Conservation (phyloP, 192 early-diverging fungal species). For the Umbelopsis ramanniana region DNA sequence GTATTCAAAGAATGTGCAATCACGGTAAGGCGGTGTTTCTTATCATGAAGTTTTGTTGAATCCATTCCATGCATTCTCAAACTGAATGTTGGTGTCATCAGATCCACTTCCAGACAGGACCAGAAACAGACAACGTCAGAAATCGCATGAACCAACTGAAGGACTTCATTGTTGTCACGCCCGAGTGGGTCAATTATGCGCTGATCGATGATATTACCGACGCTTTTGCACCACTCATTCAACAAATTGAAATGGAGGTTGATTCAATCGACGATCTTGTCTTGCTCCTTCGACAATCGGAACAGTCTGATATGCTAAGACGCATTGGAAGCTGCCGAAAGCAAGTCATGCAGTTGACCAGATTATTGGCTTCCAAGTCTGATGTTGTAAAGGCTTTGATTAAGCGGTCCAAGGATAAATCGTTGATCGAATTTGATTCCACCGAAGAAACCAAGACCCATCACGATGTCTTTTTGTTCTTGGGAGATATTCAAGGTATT, state of each 20-base stretch:
- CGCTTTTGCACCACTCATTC: slow-evolving; percentile 73
- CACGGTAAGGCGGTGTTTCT: slow-evolving; percentile 37
- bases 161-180: slow-evolving; percentile 66
- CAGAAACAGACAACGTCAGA: slow-evolving; percentile 70
- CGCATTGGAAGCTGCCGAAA: slow-evolving; percentile 57
- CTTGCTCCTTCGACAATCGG: slow-evolving; percentile 72
- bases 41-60: not conserved
- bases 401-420: slow-evolving; percentile 57
- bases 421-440: slow-evolving; percentile 11
- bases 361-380: slow-evolving; percentile 53
- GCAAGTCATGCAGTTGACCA: slow-evolving; percentile 50
- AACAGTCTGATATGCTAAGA: slow-evolving; percentile 58
- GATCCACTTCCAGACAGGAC: slow-evolving; percentile 68
- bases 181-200: slow-evolving; percentile 66
- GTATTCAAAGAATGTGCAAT: slow-evolving; percentile 55
- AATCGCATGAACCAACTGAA: slow-evolving; percentile 73
- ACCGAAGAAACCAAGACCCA: slow-evolving; percentile 34
- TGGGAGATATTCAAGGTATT: slow-evolving; percentile 77
- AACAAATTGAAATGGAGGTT: slow-evolving; percentile 79
- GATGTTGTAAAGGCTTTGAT: slow-evolving; percentile 63
- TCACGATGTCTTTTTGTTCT: slow-evolving; percentile 69
- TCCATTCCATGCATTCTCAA: not conserved
- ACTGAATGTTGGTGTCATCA: slow-evolving; percentile 21
- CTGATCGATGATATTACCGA: slow-evolving; percentile 85
- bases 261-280: slow-evolving; percentile 84